Evolutionary conservation across 2,329 filamentous ascomycete genomes (phyloP), one percentile per base, ranked within the genome.

Genomic region (Penicillium sp.): DNA sequence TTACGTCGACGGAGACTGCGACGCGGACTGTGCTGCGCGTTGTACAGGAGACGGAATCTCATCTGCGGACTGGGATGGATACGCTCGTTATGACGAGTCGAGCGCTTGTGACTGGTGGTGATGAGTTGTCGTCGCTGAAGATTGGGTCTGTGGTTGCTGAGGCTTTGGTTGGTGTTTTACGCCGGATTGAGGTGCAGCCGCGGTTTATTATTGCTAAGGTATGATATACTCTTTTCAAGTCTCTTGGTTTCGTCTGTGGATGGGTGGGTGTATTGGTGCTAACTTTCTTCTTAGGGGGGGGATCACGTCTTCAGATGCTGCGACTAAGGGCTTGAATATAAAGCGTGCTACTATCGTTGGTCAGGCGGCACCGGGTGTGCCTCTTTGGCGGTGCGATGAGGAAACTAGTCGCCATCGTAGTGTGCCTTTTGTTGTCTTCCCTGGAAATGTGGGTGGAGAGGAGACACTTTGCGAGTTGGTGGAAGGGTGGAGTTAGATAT

Each of bases 41-140:
- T 0, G 68, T 74, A 0, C 64, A 66, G 2, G 67, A 78, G 21
- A 73, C 79, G 0, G 76, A 79, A 1, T 54, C 69, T 0, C 63
- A 78, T 42, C 75, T 86, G 7, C 62, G 66, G 2, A 62, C 71
- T 2, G 82, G 82, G 0, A 74, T 78, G 38, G 83, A 86, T 49
- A 82, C 84, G 0, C 71, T 86, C 0, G 72, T 86, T 35, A 86
- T 86, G 83, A 86, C 84, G 0, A 84, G 81, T 38, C 76, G 84
- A 0, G 77, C 79, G 36, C 70, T 86, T 0, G 74, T 86, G 17
- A 77, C 72, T 0, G 81, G 81, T 0, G 67, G 67, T 0, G 81
- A 86, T 59, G 82, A 80, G 35, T 69, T 77, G 2, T 78, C 78
- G 15, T 83, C 79, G 44, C 68, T 86, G 12, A 76, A 80, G n/a